Base-by-base conservation (phyloP, 768 basidiomycete genomes). In the Lactarius deliciosus region DNA sequence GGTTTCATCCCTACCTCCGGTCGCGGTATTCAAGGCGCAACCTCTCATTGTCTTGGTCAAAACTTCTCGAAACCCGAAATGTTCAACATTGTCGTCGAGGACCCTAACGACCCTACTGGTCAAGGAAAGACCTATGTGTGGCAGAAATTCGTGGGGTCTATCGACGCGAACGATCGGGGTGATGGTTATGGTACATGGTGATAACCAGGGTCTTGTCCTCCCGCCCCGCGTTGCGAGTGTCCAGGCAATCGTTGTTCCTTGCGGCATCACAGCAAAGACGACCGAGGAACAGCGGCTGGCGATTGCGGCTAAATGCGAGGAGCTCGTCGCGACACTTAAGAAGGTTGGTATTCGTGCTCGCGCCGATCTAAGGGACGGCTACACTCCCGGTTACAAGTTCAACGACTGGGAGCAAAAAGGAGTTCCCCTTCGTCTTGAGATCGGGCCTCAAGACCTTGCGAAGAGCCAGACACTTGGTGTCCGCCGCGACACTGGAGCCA, bases 331-430 rank as follows among this genome's bases (percentile, higher is more conserved):
- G 75, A 83, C 79, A 28, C 79, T 99, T 69, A 84, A 86, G 76
- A 86, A 86, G 72, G 82, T 81, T 8, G 94, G 86, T 56, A 77
- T 98, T 69, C 82, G 91, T 69, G 92, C 92, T 40, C 93, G 89
- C 77, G 93, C 93, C 2, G 97, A 99, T 80, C 80, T 95, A 68
- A 81, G 96, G 66, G 97, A 98, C 4, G 94, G 92, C 9, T 97
- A 98, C 77, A 98, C 96, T 36, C 97, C 97, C 10, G 97, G 97
- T 36, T 98, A 90, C 81, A 99, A 99, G 80, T 99, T 97, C 82
- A 97, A 98, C 75, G 94, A 98, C 73, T 98, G 96, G 95, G 97
- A 99, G 81, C 90, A 98, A 79, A 93, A 96, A 91, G 97, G 97
- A 75, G 95, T 98, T 53, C 97, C 97, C 15, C 82, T 99, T 69